Percentiles rank a stretch among this genome's conserved stretches.
These are phyloP conservation scores for Aspergillus eucalypticola DNA, from an alignment of 2,329 filamentous ascomycete species.

Conservation along the genomic window DNA sequence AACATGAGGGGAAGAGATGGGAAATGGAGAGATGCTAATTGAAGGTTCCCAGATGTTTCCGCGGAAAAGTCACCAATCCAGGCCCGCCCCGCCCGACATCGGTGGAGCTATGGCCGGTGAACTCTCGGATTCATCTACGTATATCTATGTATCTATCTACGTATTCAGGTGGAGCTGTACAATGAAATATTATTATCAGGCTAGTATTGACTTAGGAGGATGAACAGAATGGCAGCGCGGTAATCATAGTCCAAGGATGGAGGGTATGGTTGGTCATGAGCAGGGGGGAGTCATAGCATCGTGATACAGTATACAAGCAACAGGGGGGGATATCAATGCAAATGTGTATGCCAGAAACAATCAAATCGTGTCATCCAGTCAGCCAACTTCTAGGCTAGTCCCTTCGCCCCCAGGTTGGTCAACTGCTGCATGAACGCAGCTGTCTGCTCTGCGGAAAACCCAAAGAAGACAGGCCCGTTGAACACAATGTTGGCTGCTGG, in stretches of 20 bases:
- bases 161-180: background rate
- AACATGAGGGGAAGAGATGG: constrained; percentile 25
- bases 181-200: no score
- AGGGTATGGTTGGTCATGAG: no score
- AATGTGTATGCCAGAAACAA: background rate
- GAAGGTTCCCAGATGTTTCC: constrained; percentile 10
- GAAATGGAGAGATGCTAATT: background rate
- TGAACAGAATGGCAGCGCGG: background rate
- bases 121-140: background rate
- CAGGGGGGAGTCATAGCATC: background rate
- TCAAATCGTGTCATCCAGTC: background rate
- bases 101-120: background rate
- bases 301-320: background rate
- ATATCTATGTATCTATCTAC: background rate
- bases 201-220: no score
- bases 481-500: constrained; percentile 72
- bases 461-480: constrained; percentile 91
- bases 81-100: constrained; percentile 39
- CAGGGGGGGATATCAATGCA: background rate
- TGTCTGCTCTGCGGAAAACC: constrained; percentile 83
- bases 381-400: constrained; percentile 31
- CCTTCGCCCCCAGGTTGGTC: constrained; percentile 19
- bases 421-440: constrained; percentile 69
- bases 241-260: background rate
- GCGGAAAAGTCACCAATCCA: constrained; percentile 16